Percentiles rank a stretch among this genome's conserved stretches.
Conservation (phyloP, 78 protist genomes). For the Polysphondylium violaceum region DNA sequence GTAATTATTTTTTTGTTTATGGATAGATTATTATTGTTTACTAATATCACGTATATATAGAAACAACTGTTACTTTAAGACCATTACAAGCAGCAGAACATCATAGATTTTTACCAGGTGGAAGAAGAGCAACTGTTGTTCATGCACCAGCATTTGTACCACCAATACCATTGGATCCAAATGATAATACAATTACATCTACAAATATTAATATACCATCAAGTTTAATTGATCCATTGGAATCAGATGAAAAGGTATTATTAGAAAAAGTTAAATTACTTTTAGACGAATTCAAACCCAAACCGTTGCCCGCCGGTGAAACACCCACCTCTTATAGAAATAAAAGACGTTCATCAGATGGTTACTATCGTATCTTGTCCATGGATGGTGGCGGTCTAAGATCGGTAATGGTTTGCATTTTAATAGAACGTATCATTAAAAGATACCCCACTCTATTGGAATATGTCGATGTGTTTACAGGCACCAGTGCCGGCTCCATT, state of each 20-base stretch:
- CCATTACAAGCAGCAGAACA: constrained; percentile 60
- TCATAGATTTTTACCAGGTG: constrained; percentile 23
- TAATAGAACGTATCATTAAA: constrained; percentile 67
- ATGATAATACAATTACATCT: neutral
- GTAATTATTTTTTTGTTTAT: neutral
- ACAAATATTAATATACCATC: constrained; percentile 20
- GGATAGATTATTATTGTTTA: neutral
- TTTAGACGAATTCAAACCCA: constrained; percentile 53
- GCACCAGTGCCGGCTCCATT: constrained; percentile 66
- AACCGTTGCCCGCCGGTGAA: constrained; percentile 37
- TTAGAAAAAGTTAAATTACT: constrained; percentile 35
- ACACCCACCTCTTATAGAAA: constrained; percentile 28
- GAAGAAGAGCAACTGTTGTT: constrained; percentile 31
- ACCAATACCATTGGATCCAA: neutral
- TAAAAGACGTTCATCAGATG: constrained; percentile 49
- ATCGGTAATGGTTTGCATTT: constrained; percentile 64
- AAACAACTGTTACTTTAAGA: constrained; percentile 71
- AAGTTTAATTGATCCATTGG: constrained; percentile 18
- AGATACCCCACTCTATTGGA: constrained; percentile 43
- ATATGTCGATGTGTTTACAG: constrained; percentile 66
- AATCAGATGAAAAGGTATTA: constrained; percentile 50
- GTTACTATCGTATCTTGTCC: constrained; percentile 40
- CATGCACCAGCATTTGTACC: neutral
- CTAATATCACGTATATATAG: neutral
- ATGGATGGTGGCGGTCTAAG: constrained; percentile 73